Evolutionary conservation across 2,329 filamentous ascomycete genomes (phyloP).

Genomic region (Colletotrichum sp.): DNA sequence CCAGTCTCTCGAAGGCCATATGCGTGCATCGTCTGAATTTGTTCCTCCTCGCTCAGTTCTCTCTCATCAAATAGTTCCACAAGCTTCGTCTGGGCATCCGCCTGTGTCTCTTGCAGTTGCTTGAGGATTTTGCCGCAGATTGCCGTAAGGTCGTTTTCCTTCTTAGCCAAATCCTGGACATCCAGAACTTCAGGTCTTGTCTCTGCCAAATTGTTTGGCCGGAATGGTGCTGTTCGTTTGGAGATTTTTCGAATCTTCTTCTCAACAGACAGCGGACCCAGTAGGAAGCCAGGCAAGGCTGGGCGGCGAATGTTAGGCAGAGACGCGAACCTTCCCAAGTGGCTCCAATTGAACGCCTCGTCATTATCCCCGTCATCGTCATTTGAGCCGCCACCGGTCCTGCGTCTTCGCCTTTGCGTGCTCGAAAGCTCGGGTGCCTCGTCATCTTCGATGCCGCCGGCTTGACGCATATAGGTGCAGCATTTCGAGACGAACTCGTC

Average conservation of each 20-base stretch:
- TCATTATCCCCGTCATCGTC: constrained; percentile 74
- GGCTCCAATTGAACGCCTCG: constrained; percentile 84
- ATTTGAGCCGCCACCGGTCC: constrained; percentile 39
- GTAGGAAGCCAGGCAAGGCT: constrained; percentile 79
- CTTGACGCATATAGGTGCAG: constrained; percentile 83
- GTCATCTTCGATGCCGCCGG: constrained; percentile 58
- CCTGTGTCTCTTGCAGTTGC: constrained; percentile 58
- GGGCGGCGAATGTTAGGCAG: constrained; percentile 77
- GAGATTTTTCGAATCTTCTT: constrained; percentile 77
- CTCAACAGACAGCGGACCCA: constrained; percentile 88
- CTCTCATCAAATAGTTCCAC: constrained; percentile 40
- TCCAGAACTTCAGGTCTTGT: constrained; percentile 80
- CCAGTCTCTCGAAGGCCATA: constrained; percentile 70
- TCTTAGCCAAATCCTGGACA: constrained; percentile 75
- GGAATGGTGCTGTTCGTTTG: constrained; percentile 74
- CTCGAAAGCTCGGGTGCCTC: constrained; percentile 55
- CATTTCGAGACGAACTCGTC: constrained; percentile 93
- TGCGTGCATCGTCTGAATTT: constrained; percentile 63
- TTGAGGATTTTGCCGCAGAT: constrained; percentile 79
- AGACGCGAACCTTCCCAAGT: constrained; percentile 79
- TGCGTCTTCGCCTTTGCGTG: constrained; percentile 52
- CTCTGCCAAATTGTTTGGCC: constrained; percentile 70
- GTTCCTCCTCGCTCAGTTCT: constrained; percentile 51
- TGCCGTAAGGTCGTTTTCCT: constrained; percentile 79
- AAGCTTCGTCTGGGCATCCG: constrained; percentile 51